Conservation (phyloP, 768 basidiomycete species). For the Pisolithus albus region DNA sequence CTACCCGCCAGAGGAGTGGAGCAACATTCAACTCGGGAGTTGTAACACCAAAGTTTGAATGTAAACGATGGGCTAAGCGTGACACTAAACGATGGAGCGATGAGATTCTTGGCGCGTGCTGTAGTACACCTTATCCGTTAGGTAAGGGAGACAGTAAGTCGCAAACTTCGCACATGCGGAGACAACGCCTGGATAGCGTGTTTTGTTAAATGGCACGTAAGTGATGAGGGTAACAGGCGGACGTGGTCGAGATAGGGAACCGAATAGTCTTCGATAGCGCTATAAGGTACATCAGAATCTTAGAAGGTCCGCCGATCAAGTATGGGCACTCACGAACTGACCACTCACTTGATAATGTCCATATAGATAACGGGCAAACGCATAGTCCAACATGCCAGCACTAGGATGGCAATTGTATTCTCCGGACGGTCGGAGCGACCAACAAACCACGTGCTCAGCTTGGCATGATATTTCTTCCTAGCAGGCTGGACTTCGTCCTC, state of each 20-base stretch:
- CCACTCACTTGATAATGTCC: conserved; percentile 64
- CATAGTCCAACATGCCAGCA: conserved; percentile 74
- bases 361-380: conserved; percentile 68
- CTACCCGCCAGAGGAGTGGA: conserved; percentile 72
- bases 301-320: not conserved
- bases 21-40: conserved; percentile 73
- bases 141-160: conserved; percentile 6
- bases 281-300: conserved; percentile 25
- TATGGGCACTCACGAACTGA: not conserved
- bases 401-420: conserved; percentile 58
- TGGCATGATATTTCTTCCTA: conserved; percentile 3
- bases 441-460: conserved; percentile 13
- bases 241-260: conserved; percentile 78
- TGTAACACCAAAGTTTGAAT: conserved; percentile 46
- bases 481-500: conserved; percentile 4
- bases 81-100: conserved; percentile 55
- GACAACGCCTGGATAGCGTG: conserved; percentile 60
- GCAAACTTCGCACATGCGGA: conserved; percentile 45
- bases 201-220: conserved; percentile 69
- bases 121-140: conserved; percentile 10
- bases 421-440: conserved; percentile 34
- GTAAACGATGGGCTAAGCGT: conserved; percentile 52
- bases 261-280: conserved; percentile 66
- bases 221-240: conserved; percentile 49
- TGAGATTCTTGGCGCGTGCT: conserved; percentile 61